Base-by-base conservation (phyloP, 73 alveolate species). In the Paramecium biaurelia region DNA sequence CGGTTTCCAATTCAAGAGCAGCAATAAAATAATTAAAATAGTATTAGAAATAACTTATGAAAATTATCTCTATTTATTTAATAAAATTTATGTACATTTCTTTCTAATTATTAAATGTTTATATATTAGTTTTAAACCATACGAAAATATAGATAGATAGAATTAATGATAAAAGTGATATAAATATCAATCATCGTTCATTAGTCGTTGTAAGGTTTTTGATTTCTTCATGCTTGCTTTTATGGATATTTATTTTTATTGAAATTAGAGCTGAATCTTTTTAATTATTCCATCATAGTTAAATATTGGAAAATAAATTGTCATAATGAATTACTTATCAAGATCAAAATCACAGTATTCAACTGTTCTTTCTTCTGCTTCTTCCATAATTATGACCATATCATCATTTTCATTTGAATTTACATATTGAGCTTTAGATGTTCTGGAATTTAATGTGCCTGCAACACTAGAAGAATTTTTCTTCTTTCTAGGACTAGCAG, bases 291-390 rank as follows among this genome's bases (percentile, higher is more conserved):
- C 45, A 30, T 63, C 84, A 30, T 30, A 63, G 11, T 63, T 63
- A 63, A 63, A 63, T 23, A 63, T 30, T 5, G 84, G 84, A 63
- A 63, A 63, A 63, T 63, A 63, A 26, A 63, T 63, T 26, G 84
- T 24, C 84, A 63, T 63, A 4, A 63, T 63, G 47, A 14, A 32
- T 30, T 63, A 26, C 45, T 63, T 63, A 32, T 63, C 84, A 63
- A 63, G 84, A 63, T 63, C 84, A 63, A 63, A 63, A 63, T 63
- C 84, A 26, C 84, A 63, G 12, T 63, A 63, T 63, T 63, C 84
- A 63, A 63, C 24, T 30, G 43, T 26, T 24, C 84, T 26, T 32
- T 63, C 84, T 63, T 63, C 84, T 26, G 84, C 84, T 30, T 63
- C 84, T n/a, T 63, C 84, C 84, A 63, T 63, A 12, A 63, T 63